Conservation (phyloP, 441 rosid genomes). For the Macaranga tanarius region DNA sequence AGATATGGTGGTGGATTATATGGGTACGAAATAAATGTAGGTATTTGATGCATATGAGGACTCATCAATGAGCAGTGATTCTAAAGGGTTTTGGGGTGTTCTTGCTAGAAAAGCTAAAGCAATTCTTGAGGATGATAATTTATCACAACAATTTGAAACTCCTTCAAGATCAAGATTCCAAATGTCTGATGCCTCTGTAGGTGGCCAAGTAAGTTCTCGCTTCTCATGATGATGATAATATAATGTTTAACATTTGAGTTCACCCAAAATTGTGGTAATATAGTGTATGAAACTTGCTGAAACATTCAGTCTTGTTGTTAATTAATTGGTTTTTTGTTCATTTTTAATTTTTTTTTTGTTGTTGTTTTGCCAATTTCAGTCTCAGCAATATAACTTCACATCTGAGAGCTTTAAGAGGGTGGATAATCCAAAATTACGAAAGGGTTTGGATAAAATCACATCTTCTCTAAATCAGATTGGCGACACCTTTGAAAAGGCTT, state of each 20-base stretch:
- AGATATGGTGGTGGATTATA: too few relatives aligned
- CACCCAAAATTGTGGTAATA: background rate
- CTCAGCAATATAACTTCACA: slow-evolving; percentile 31
- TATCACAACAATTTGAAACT: slow-evolving; percentile 35
- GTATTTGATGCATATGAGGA: slow-evolving; percentile 73
- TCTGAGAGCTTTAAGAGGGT: slow-evolving; percentile 48
- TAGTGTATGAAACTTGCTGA: too few relatives aligned
- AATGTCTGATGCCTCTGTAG: slow-evolving; percentile 38
- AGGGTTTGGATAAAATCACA: slow-evolving; percentile 64
- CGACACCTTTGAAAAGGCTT: slow-evolving; percentile 80
- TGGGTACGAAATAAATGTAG: slow-evolving; percentile 24
- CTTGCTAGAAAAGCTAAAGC: slow-evolving; percentile 95
- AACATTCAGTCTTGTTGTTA: too few relatives aligned
- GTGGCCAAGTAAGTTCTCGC: slow-evolving; percentile 40
- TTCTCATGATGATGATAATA: too few relatives aligned
- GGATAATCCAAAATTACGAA: slow-evolving; percentile 68
- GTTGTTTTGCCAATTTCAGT: slow-evolving; percentile 23
- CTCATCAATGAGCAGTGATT: slow-evolving; percentile 36
- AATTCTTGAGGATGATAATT: slow-evolving; percentile 77
- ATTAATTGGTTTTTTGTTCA: background rate
- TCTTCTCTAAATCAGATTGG: slow-evolving; percentile 81
- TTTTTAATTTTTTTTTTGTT: background rate
- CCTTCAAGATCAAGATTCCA: slow-evolving; percentile 33
- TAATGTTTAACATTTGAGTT: background rate
- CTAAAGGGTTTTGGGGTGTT: slow-evolving; percentile 91